These are phyloP conservation scores for Coffea humblotiana DNA, from an alignment of 305 asterid genomes.

Conservation along the genomic window DNA sequence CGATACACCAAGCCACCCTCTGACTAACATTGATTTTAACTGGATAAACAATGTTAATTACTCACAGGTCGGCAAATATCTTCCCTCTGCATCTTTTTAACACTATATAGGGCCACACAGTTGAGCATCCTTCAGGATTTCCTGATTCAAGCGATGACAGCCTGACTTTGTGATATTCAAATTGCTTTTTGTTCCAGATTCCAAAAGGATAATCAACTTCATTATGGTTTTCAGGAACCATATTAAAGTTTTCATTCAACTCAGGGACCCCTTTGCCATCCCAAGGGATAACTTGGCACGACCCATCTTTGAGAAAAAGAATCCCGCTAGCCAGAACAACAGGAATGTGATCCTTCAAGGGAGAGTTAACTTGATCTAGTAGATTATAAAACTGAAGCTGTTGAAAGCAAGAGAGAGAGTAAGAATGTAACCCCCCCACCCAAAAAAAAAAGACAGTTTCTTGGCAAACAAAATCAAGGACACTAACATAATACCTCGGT, in stretches of 20 bases:
- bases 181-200: slow-evolving; percentile 63
- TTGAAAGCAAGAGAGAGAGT: slow-evolving; percentile 18
- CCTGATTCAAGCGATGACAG: slow-evolving; percentile 40
- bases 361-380: slow-evolving; percentile 52
- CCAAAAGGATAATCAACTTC: slow-evolving; percentile 80
- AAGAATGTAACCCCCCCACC: slow-evolving; percentile 3
- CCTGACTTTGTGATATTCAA: slow-evolving; percentile 62
- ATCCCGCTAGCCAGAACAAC: slow-evolving; percentile 80
- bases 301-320: slow-evolving; percentile 66
- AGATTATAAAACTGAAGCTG: slow-evolving; percentile 86
- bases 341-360: slow-evolving; percentile 74
- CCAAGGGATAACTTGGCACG: slow-evolving; percentile 62
- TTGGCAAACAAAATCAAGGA: slow-evolving; percentile 16
- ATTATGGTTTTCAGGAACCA: slow-evolving; percentile 36
- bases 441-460: not conserved
- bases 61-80: slow-evolving; percentile 88
- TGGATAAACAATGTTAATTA: slow-evolving; percentile 2
- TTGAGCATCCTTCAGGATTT: slow-evolving; percentile 43
- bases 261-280: slow-evolving; percentile 81
- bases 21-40: not conserved
- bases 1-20: slow-evolving; percentile 4
- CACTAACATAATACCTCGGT: slow-evolving; percentile 67
- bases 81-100: slow-evolving; percentile 83
- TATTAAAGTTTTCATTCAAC: slow-evolving; percentile 43
- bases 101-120: slow-evolving; percentile 77